Evolutionary conservation across 2,329 filamentous ascomycete genomes (phyloP), one percentile per base, ranked within the genome.

Genomic region (Phialemonium atrogriseum): DNA sequence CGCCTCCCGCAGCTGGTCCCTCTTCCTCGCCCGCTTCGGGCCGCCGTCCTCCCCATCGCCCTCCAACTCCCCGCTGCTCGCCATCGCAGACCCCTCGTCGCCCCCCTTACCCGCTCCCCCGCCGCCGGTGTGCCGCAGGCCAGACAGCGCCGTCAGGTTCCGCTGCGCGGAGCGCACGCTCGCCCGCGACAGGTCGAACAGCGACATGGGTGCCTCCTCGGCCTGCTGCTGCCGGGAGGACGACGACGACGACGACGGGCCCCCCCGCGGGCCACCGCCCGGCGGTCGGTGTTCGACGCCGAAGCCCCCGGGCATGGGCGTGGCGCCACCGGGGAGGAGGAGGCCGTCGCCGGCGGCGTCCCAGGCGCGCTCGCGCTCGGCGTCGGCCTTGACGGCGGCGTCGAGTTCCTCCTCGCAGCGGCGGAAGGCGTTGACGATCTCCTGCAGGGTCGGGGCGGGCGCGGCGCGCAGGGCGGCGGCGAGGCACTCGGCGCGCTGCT

Each of bases 401-500:
- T 79, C 78, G 30, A 85, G 73, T 50, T 89, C 82, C 45, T 85
- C 80, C 48, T 93, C 84, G 42, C 82, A 87, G 26, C 80, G 70
- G 10, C 81, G 74, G 64, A 83, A 91, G 2, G 75, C 77, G 30
- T 76, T 78, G 4, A 91, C 60, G 10, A 91, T 82, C 42, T 86
- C 81, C 37, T 83, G 77, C 1, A 91, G 66, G 10, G 81, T 75
- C 1, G 68, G 61, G 0, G 76, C 59, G 1, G 84, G 85, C 0
- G 84, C 83, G 30, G 88, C 71, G 7, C 84, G 70, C 12, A 91
- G 64, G 1, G 85, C 82, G 10, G 81, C 77, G 1, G 81, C 77
- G 3, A 93, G 64, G 22, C 87, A 81, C 46, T 89, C 85, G 50
- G 87, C 84, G 14, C 84, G 75, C 50, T 89, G 84, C 46, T 89